Conservation (phyloP, 306 rosid genomes). For the Malus sylvestris region DNA sequence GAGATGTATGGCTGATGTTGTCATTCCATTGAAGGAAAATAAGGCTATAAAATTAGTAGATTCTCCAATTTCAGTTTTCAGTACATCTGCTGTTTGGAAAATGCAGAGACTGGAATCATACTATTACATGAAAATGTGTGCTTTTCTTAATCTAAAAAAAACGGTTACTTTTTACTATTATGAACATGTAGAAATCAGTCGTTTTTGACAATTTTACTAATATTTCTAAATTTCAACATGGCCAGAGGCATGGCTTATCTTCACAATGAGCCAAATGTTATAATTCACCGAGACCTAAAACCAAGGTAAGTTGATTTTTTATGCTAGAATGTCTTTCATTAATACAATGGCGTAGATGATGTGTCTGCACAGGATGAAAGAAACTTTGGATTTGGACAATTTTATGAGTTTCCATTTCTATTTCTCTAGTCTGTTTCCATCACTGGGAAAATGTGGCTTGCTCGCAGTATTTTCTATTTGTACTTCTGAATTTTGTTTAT, state of each 20-base stretch:
- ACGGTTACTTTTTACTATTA: background rate
- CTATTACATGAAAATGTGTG: background rate
- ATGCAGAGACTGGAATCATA: background rate
- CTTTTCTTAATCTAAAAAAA: background rate
- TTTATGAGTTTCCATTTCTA: background rate
- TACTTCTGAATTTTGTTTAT: constrained; percentile 11
- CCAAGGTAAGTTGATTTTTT: constrained; percentile 59
- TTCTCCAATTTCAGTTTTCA: background rate
- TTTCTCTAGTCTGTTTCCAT: background rate
- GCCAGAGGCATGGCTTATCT: constrained; percentile 93
- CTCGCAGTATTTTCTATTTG: constrained; percentile 2
- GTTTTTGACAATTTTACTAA: constrained; percentile 22
- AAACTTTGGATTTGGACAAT: background rate
- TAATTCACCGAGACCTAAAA: constrained; percentile 85
- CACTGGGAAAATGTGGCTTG: constrained; percentile 14
- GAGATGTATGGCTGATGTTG: background rate
- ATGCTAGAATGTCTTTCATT: background rate
- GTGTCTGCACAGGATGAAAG: background rate
- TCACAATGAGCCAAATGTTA: constrained; percentile 90
- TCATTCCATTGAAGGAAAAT: background rate
- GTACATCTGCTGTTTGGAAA: background rate
- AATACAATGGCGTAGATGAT: background rate
- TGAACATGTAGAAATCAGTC: background rate
- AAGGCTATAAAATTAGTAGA: background rate
- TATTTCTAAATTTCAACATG: constrained; percentile 18